Evolutionary conservation across 1,284 basidiomycete species (phyloP), one percentile per base, ranked within the genome.

Genomic region (Papiliotrema terrestris): DNA sequence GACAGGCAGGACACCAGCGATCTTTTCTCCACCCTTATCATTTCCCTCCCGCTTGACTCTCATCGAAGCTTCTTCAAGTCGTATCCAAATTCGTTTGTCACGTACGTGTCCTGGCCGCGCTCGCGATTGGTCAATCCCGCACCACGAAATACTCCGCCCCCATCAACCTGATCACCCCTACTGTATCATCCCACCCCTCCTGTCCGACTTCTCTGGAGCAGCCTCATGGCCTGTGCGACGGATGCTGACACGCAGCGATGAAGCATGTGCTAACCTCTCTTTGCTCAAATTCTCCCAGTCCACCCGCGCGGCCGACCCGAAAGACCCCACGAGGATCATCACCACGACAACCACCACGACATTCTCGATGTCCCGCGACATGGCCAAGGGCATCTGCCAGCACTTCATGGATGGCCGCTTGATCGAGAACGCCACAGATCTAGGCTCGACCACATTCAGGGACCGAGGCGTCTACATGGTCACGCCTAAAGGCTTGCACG

Each of bases 301-400:
- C 52, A 96, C 95, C 78, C 91, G 96, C 66, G 88, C 91, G 57
- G 91, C 94, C 67, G 96, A 98, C 82, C 94, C 96, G 57, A 89
- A 91, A 78, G 94, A 98, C 78, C 92, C 93, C 60, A 86, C 89
- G 75, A 87, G 95, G 68, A 92, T 99, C 74, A 88, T 98, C 68
- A 98, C 96, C 64, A 98, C 95, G 1, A 98, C 96, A 0, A 98
- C 96, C 5, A 98, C 95, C 9, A 99, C 96, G 43, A 98, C 96
- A 22, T 99, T 99, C 78, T 94, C 92, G 59, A 98, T 99, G 96
- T 93, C 91, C 62, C 86, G 93, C 63, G 95, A 98, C 46, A 98
- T 98, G 89, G 96, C 96, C 58, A 96, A 97, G 79, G 92, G 91
- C 36, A 98, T 98, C 85, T 92, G 92, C 78, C 95, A 98, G 78